phyloP scores from a whole-genome alignment of 2,329 filamentous ascomycete species.

The Podosphaera fusca region DNA sequence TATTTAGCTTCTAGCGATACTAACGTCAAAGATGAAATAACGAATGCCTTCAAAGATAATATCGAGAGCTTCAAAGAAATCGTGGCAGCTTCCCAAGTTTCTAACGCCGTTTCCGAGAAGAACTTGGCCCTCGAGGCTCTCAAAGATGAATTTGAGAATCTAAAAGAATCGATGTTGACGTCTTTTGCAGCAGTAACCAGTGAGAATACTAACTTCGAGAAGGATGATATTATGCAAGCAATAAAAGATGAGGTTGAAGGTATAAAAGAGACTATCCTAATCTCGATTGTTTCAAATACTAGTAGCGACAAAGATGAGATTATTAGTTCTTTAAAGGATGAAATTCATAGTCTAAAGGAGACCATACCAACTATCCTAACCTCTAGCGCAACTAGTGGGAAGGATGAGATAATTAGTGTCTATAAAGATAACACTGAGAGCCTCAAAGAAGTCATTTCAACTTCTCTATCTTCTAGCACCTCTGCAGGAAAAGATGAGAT shows the following conservation, averaged over 20 bases:
- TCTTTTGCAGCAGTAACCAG: conserved; percentile 23
- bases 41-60: conserved; percentile 41
- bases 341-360: conserved; percentile 37
- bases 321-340: conserved; percentile 29
- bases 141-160: conserved; percentile 48
- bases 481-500: conserved; percentile 54
- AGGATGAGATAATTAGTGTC: conserved; percentile 56
- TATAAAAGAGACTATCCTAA: conserved; percentile 22
- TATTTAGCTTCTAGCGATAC: conserved; percentile 18
- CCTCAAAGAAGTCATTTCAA: conserved; percentile 36
- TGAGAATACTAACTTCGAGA: not conserved
- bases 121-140: conserved; percentile 69
- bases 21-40: conserved; percentile 45
- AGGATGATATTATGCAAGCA: conserved; percentile 13
- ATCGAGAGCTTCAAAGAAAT: conserved; percentile 48
- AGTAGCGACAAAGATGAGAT: not conserved
- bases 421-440: conserved; percentile 41
- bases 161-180: conserved; percentile 32
- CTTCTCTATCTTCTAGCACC: conserved; percentile 9
- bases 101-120: conserved; percentile 27
- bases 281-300: not conserved
- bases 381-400: conserved; percentile 15
- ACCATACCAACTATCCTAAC: conserved; percentile 27
- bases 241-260: not conserved
- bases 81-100: conserved; percentile 17